These are phyloP conservation scores for Orbilia quercus DNA, from an alignment of 2,329 filamentous ascomycete species.

Conservation along the genomic window DNA sequence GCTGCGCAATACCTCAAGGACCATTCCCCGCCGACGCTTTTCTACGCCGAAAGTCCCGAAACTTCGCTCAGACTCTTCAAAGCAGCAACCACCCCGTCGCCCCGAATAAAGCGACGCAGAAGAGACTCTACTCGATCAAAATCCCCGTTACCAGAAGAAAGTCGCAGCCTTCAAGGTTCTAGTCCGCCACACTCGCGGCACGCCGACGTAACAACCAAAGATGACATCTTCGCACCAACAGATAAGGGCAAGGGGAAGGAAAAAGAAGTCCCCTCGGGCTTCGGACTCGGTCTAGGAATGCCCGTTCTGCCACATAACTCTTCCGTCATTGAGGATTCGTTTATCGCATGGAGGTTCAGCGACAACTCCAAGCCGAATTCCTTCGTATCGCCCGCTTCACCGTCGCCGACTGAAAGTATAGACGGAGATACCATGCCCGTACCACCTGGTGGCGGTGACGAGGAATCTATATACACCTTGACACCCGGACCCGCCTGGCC, in stretches of 20 bases:
- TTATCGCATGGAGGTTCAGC: conserved; percentile 49
- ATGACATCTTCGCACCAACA: conserved; percentile 33
- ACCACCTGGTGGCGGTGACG: conserved; percentile 29
- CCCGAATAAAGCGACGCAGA: conserved; percentile 39
- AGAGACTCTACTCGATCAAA: conserved; percentile 34
- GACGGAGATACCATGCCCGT: conserved; percentile 37
- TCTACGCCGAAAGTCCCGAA: conserved; percentile 52
- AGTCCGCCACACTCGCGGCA: conserved; percentile 26
- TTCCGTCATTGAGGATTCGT: conserved; percentile 14
- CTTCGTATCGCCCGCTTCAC: conserved; percentile 28
- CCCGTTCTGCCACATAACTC: conserved; percentile 32
- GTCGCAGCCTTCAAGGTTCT: conserved; percentile 25
- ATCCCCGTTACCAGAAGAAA: conserved; percentile 42
- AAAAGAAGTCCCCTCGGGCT: conserved; percentile 32
- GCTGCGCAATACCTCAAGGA: conserved; percentile 19
- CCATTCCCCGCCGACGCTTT: conserved; percentile 38
- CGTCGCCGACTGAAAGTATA: conserved; percentile 50
- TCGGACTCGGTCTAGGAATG: conserved; percentile 49
- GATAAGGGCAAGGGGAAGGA: conserved; percentile 44
- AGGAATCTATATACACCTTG: conserved; percentile 44
- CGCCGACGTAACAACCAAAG: conserved; percentile 12
- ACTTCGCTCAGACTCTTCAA: conserved; percentile 46
- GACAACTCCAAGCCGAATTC: conserved; percentile 38
- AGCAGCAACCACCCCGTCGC: conserved; percentile 49
- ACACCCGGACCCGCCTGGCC: conserved; percentile 52